Base-by-base conservation (phyloP, 805 yeast genomes). In the Myxozyma udenii region DNA sequence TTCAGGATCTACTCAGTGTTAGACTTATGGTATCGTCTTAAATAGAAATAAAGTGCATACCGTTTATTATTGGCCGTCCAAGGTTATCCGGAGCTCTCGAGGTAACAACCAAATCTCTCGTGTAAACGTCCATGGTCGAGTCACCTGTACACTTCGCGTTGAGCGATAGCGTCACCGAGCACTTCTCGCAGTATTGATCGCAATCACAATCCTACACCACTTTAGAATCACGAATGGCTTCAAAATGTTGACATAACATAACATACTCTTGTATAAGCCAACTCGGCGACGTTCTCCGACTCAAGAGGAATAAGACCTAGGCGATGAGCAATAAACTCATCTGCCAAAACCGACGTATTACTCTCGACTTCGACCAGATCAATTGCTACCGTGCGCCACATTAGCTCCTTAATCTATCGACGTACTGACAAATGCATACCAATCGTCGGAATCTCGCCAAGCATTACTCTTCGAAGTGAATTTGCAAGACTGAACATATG, bases 391-490 rank as follows among this genome's bases (percentile, higher is more conserved):
- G n/a, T n/a, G n/a, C 11, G n/a, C 22, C 11, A 23, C 12, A 11
- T 16, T 16, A 21, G 23, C 14, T 36, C 19, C 9, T 30, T 26
- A 18, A 18, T 21, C 24, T 28, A 9, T 7, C 5, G 42, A 39
- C 6, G 26, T 9, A 14, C 16, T 16, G 12, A 6, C 21, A 2
- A 30, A 24, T 12, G 21, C 61, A 9, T 53, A 65, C 68, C 67
- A n/a, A 93, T 73, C 0, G 98, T 93, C 30, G 98, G 98, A 51
- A 93, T 93, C 70, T 93, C 99, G 1, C 96, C 90, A 55, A 93
- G 75, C 87, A 93, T 90, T 37, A 85, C 81, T 68, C 99, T 78
- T 62, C 99, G 79, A 35, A 93, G 62, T 14, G 98, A 86, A 75
- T 93, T 93, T 18, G 98, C 98, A 64, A 91, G 73, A 4, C 61